Evolutionary conservation across 306 rosid species (phyloP), one percentile per base, ranked within the genome.

Genomic region (Quercus robur): DNA sequence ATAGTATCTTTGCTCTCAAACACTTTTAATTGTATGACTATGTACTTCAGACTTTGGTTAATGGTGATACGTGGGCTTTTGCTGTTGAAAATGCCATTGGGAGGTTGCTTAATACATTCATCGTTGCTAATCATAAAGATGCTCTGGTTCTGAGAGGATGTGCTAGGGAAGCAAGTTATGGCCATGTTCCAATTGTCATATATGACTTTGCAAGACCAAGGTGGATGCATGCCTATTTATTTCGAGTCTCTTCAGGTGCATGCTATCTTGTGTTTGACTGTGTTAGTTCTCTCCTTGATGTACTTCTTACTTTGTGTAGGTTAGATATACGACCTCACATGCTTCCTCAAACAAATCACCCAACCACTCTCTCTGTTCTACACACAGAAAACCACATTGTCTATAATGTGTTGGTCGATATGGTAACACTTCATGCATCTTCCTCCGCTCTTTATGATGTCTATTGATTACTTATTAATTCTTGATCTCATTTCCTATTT

Each of bases 1-100:
- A 71, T 67, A 2, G 9, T 14, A 17, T 67, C 3, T 19, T 19
- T 33, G 51, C 25, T 35, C 7, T 17, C 72, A 18, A 35, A 35
- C 49, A 35, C 49, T 26, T 38, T 56, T 73, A 57, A n/a, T 56
- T 72, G 26, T 61, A 56, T 57, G 21, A 14, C 57, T 56, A 78
- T 80, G 35, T 82, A 64, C 82, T 71, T 85, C 90, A 95, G 99
- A 90, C 84, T 75, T 87, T 95, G 88, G 83, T 78, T 44, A 82
- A 88, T 76, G 97, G 85, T 12, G 89, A 95, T 73, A 66, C 70
- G 75, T 94, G 99, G 99, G 99, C 94, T 57, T 70, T 79, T 44
- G 92, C 95, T 41, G 81, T 91, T 81, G 99, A 95, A 85, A 70
- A 74, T 83, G 99, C 99, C 62, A 63, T 95, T 73, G 99, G 99